Base-by-base conservation (phyloP, 805 yeast species). In the Grigorovia yakushimaensis region DNA sequence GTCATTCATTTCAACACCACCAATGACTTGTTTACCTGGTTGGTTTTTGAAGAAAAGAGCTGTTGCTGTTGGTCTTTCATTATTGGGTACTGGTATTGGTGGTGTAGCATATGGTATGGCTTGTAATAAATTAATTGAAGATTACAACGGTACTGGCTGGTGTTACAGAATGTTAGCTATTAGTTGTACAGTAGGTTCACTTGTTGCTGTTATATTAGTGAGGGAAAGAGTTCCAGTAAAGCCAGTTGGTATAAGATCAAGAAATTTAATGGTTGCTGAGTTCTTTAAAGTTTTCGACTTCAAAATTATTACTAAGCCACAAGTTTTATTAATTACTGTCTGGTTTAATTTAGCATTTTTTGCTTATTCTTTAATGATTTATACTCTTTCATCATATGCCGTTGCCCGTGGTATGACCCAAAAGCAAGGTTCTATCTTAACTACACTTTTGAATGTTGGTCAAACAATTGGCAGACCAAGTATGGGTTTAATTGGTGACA, bases 41-140 rank as follows among this genome's bases (percentile, higher is more conserved):
- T 84, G 85, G 83, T 84, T 84, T 58, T 61, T 76, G 39, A 80
- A 76, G 52, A 79, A 67, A 49, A 70, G 89, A 53, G 81, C 81
- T 4, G 58, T 73, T 13, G 77, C 80, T 2, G 66, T 71, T 54
- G 81, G 81, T 4, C 57, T 75, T 22, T 68, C 74, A 2, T 64
- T 73, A 33, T 56, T 72, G 22, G 82, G 82, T 9, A 69, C 78
- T 4, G 82, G 81, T 37, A 51, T 74, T 2, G 78, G 81, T 30
- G 81, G 80, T 47, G 66, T 74, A 11, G 54, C 64, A 0, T 68
- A 65, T 43, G 61, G 74, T 4, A 55, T 73, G 44, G 61, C 72
- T 0, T 60, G 64, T 10, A 67, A 72, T 47, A 66, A 67, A 7
- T 58, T 76, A 46, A 68, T 76, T 13, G 56, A 62, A 4, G 60